A percentile compares a stretch with the other conserved stretches of the same genome.
Evolutionary conservation across 148 eudicot species (phyloP).

Genomic region (Polygonum aviculare): DNA sequence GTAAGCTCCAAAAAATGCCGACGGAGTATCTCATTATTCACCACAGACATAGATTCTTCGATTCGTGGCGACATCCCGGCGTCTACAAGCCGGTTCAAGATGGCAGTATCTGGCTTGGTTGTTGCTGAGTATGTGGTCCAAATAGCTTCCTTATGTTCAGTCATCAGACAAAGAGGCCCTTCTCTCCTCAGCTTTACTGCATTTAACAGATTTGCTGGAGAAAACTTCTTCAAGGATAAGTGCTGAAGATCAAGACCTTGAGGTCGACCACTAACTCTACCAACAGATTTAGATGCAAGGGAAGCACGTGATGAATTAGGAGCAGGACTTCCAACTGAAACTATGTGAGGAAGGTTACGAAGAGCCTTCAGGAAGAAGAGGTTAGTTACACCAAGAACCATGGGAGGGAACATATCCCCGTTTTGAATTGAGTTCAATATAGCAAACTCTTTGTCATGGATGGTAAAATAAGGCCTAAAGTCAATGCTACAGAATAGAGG

Average conservation of each 20-base stretch:
- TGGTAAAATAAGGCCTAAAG: slow-evolving; percentile 96
- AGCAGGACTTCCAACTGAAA: slow-evolving; percentile 81
- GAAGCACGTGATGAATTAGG: slow-evolving; percentile 46
- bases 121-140: slow-evolving; percentile 70
- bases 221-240: slow-evolving; percentile 62
- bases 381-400: slow-evolving; percentile 90
- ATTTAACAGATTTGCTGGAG: slow-evolving; percentile 73
- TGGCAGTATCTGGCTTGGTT: slow-evolving; percentile 90
- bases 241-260: slow-evolving; percentile 56
- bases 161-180: slow-evolving; percentile 94
- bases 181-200: slow-evolving; percentile 87
- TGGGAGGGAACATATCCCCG: slow-evolving; percentile 61
- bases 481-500: slow-evolving; percentile 86
- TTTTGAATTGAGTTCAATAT: slow-evolving; percentile 68
- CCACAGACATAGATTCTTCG: slow-evolving; percentile 98
- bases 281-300: slow-evolving; percentile 38
- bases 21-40: slow-evolving; percentile 90
- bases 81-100: slow-evolving; percentile 91
- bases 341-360: slow-evolving; percentile 70
- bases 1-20: slow-evolving; percentile 97
- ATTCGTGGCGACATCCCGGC: slow-evolving; percentile 84
- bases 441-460: slow-evolving; percentile 82
- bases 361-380: slow-evolving; percentile 85
- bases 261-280: slow-evolving; percentile 30
- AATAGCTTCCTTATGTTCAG: slow-evolving; percentile 91